phyloP scores from a whole-genome alignment of 129 eudicot species.

The Helianthus annuus region DNA sequence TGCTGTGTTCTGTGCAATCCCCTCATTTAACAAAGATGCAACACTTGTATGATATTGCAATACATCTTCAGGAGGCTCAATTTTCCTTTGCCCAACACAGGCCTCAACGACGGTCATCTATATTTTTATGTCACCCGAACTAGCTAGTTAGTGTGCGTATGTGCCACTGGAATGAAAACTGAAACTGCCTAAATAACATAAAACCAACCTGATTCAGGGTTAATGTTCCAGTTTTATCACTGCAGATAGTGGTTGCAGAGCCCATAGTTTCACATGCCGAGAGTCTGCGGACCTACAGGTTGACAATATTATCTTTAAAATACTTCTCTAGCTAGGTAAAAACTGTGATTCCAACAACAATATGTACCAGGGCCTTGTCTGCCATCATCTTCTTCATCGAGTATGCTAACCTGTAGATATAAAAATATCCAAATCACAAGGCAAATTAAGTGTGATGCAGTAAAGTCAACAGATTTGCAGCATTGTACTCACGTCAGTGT shows the following conservation, averaged over 20 bases:
- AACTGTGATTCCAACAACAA: not conserved
- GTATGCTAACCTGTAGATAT: conserved; percentile 73
- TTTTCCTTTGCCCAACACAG: conserved; percentile 58
- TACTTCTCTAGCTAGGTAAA: conserved; percentile 1
- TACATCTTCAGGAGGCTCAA: conserved; percentile 51
- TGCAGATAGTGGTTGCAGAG: conserved; percentile 98
- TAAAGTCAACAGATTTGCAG: not conserved
- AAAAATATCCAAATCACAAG: conserved; percentile 28
- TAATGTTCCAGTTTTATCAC: conserved; percentile 98
- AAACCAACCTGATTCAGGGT: conserved; percentile 72
- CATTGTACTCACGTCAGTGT: conserved; percentile 74
- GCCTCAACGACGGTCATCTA: conserved; percentile 97
- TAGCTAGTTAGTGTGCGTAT: not conserved
- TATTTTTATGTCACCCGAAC: not conserved
- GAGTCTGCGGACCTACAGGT: conserved; percentile 81
- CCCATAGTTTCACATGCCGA: conserved; percentile 99
- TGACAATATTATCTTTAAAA: conserved; percentile 3
- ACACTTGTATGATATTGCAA: conserved; percentile 46
- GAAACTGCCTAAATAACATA: not conserved
- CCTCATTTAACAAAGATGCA: conserved; percentile 70
- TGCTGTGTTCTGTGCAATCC: conserved; percentile 78
- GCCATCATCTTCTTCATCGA: conserved; percentile 99
- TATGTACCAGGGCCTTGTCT: conserved; percentile 90
- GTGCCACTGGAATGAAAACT: not conserved
- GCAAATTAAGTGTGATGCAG: no score